Evolutionary conservation across 176 grass and related monocot genomes (phyloP), one percentile per base, ranked within the genome.

Genomic region (Carex pumila): DNA sequence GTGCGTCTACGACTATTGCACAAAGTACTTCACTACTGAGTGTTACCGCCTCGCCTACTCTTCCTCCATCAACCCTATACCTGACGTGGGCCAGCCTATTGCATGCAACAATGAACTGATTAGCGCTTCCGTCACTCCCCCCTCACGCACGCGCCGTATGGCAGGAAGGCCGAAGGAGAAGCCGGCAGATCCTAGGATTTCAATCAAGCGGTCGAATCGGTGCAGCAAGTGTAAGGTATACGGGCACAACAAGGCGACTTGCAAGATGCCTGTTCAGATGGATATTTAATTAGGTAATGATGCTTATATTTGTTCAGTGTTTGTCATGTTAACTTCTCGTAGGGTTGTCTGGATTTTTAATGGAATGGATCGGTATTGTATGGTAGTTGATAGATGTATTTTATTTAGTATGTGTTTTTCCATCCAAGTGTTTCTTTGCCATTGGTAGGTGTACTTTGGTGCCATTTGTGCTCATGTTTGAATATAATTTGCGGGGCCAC

Each of bases 181-280:
- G 84, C 91, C 90, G 52, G 88, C 85, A 49, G 91, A 99, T 86
- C 93, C 96, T 25, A 87, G 92, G 34, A 95, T 95, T 34, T 84
- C 89, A 15, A 89, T 93, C 22, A 99, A 93, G 85, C 88, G 89
- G 69, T 91, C 89, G 18, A 85, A 93, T 50, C 82, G 91, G 58
- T 99, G 96, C 86, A 95, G 96, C 80, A 91, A 79, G 61, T 99
- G 96, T 50, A 88, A 95, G 73, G 90, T 79, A 49, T 95, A 90
- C 58, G 96, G 96, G 6, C 93, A 99, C 78, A 99, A 99, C 62
- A 99, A 99, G 74, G 87, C 89, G 34, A 99, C 93, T 81, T 99
- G 96, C 85, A 92, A 90, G 84, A 87, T 94, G 81, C 90, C 92
- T 86, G 69, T 86, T 71, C 82, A 13, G n/a, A 29, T 83, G 81